phyloP scores from a whole-genome alignment of 148 eudicot species.

The Rhododendron kiyosumense region DNA sequence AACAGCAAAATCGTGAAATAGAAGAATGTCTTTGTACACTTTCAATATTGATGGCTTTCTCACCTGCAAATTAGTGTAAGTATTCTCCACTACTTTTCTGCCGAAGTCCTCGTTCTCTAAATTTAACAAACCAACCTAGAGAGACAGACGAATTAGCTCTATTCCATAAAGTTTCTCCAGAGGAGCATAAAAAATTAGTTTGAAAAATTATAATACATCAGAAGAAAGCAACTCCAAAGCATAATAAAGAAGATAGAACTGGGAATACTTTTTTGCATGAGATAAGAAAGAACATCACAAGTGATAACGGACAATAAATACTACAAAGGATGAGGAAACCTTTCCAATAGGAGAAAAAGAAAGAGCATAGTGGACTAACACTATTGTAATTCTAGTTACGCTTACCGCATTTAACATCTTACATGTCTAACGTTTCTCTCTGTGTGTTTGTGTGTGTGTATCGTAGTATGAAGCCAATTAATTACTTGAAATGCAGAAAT shows the following conservation, averaged over 20 bases:
- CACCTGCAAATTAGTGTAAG: slow-evolving; percentile 70
- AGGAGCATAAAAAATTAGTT: background rate
- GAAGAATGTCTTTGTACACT: background rate
- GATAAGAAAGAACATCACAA: background rate
- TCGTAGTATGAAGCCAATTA: background rate
- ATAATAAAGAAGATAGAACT: background rate
- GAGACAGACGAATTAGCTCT: background rate
- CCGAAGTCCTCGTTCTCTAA: slow-evolving; percentile 87
- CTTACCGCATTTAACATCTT: background rate
- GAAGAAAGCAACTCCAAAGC: background rate
- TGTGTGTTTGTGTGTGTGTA: background rate
- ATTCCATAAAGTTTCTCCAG: background rate
- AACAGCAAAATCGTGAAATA: background rate
- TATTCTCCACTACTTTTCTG: slow-evolving; percentile 47
- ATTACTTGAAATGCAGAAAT: background rate
- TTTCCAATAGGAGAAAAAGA: background rate
- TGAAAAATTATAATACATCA: background rate
- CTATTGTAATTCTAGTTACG: background rate
- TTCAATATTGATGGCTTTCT: background rate
- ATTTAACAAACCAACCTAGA: slow-evolving; percentile 83
- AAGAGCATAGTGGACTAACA: background rate
- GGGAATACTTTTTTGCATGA: background rate
- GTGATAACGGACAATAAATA: background rate
- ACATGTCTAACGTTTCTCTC: background rate
- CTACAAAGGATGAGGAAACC: background rate